Evolutionary conservation across 2,329 filamentous ascomycete species (phyloP), one percentile per base, ranked within the genome.

Genomic region (Ceratocystis diversiconidia): DNA sequence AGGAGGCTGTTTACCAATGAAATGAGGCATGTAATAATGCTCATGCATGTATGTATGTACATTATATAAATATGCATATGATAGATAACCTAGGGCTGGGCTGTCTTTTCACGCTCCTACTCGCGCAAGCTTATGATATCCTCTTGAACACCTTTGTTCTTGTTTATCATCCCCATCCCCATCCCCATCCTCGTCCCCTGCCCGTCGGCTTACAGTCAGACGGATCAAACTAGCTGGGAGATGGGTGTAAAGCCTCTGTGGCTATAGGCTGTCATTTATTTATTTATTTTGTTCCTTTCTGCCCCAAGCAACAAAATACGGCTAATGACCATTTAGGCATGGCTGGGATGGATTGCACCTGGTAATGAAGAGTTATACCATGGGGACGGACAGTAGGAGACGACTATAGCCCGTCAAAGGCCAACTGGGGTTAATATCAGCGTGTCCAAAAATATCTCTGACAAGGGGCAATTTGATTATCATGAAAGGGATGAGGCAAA

Each of bases 401-500:
- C 5, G 61, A 22, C 28, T 52, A 63, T 63, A 63, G 44, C 36
- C 10, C 36, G 28, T 52, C 28, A 30, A 52, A 32, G 48, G n/a
- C 60, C 12, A 3, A 12, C 28, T 43, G 8, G 36, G 60, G 19
- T 25, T 43, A 28, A 62, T 44, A 62, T 43, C 19, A 43, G 44
- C n/a, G 19, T 15, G 17, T 25, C 36, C 60, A 62, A 48, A 62
- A 48, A 48, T 44, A 43, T 48, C 36, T 44, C 44, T 48, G 60
- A 60, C 36, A 61, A 57, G 52, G 63, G 48, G 48, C 48, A 30
- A 59, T 12, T 30, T 19, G 17, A 22, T 32, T 59, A 59, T 32
- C 28, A 59, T 32, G 55, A 59, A 59, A 59, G 55, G 55, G 55
- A 59, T 59, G 30, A 59, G 55, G 52, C 55, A 59, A 59, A 63